Percentiles rank a stretch among this genome's conserved stretches.
Evolutionary conservation across 257 asterid genomes (phyloP).

Genomic region (Solanum megistacrolobum): DNA sequence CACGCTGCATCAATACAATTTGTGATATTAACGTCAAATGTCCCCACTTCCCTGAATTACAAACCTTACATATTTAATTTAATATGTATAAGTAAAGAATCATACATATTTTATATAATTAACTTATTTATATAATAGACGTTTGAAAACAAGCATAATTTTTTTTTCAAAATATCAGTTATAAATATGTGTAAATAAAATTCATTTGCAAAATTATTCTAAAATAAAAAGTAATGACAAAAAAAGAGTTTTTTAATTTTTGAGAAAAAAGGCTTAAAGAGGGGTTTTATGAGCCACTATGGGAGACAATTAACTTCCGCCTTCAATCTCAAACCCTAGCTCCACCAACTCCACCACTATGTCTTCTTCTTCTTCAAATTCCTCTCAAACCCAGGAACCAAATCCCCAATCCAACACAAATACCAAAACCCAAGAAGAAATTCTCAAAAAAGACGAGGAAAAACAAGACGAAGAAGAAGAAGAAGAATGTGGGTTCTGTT

Average conservation of each 20-base stretch:
- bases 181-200: too few species aligned
- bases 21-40: too few species aligned
- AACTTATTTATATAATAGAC: background rate
- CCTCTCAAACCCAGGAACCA: background rate
- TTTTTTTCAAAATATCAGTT: background rate
- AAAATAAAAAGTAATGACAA: background rate
- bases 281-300: background rate
- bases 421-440: background rate
- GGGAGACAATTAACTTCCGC: background rate
- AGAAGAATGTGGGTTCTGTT: constrained; percentile 72
- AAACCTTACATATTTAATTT: too few species aligned
- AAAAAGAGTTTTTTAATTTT: background rate
- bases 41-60: too few species aligned
- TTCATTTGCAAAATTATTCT: background rate
- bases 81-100: too few species aligned
- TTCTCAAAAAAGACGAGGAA: background rate
- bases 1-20: background rate
- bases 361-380: background rate
- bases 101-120: too few species aligned
- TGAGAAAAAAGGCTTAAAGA: background rate
- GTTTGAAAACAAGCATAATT: background rate
- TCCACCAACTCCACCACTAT: background rate
- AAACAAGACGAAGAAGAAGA: constrained; percentile 29
- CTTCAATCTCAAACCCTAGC: background rate
- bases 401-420: background rate